A percentile compares a stretch with the other conserved stretches of the same genome.
Evolutionary conservation across 2,329 filamentous ascomycete species (phyloP).

Genomic region (Coleophoma crateriformis): DNA sequence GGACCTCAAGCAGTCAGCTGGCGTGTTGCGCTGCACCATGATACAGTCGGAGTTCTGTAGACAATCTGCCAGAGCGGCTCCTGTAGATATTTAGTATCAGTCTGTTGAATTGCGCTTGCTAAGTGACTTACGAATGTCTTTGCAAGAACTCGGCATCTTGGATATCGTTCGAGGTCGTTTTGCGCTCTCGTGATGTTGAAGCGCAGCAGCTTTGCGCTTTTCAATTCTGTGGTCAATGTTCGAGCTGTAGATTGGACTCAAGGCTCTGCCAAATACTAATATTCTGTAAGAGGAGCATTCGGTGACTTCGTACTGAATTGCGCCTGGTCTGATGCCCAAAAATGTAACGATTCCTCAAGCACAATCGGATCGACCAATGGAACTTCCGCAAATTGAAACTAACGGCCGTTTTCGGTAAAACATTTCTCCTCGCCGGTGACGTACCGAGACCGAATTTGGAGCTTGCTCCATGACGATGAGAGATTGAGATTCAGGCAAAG

Average conservation of each 20-base stretch:
- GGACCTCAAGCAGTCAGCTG: conserved; percentile 80
- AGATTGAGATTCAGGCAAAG: not conserved
- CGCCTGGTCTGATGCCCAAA: not conserved
- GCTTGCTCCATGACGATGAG: not conserved
- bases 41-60: conserved; percentile 96
- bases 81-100: conserved; percentile 39
- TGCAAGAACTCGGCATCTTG: conserved; percentile 87
- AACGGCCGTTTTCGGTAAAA: not conserved
- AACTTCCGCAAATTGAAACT: not conserved
- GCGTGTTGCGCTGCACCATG: conserved; percentile 81
- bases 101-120: not conserved
- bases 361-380: not conserved
- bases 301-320: not conserved
- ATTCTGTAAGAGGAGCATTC: not conserved
- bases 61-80: conserved; percentile 86
- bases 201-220: too few relatives aligned
- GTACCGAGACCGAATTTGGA: not conserved
- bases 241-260: not conserved
- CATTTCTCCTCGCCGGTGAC: not conserved
- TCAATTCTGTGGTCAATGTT: too few relatives aligned
- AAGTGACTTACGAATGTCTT: conserved; percentile 76
- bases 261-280: too few relatives aligned
- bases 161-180: not conserved
- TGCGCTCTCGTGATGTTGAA: not conserved
- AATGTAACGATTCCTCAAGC: not conserved